Percentiles rank a stretch among this genome's conserved stretches.
Evolutionary conservation across 129 eudicot genomes (phyloP).

Genomic region (Solidago caesia): DNA sequence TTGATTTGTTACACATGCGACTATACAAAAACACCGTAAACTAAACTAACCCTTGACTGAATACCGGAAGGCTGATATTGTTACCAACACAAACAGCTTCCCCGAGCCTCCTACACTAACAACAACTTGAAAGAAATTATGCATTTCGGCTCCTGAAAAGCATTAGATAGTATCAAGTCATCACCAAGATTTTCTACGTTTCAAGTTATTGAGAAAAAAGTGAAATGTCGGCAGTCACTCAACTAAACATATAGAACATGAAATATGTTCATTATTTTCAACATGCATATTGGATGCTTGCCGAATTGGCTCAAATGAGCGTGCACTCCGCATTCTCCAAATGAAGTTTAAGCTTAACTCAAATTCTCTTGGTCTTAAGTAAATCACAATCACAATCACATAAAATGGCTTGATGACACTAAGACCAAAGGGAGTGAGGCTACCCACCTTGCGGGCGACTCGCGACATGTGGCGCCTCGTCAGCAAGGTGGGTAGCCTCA

Average conservation of each 20-base stretch:
- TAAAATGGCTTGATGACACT: no score
- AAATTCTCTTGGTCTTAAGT: no score
- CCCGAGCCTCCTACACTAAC: background rate
- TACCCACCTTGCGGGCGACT: no score
- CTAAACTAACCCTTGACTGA: conserved; percentile 9
- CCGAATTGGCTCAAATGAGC: no score
- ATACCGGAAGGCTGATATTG: background rate
- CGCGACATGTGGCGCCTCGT: no score
- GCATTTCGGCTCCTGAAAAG: conserved; percentile 41
- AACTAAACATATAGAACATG: background rate
- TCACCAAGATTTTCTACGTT: background rate
- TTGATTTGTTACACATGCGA: conserved; percentile 1
- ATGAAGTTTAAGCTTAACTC: no score
- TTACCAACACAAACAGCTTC: conserved; percentile 2
- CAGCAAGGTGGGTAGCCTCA: no score
- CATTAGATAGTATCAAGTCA: background rate
- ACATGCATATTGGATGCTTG: background rate
- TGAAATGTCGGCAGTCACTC: background rate
- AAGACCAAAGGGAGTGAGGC: no score
- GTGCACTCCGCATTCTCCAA: no score
- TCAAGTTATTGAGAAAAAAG: background rate
- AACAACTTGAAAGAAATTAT: conserved; percentile 5
- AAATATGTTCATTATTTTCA: background rate
- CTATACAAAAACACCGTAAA: conserved; percentile 9
- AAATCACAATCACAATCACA: no score